Base-by-base conservation (phyloP, 2,329 filamentous ascomycete genomes). In the Fusarium torulosum region DNA sequence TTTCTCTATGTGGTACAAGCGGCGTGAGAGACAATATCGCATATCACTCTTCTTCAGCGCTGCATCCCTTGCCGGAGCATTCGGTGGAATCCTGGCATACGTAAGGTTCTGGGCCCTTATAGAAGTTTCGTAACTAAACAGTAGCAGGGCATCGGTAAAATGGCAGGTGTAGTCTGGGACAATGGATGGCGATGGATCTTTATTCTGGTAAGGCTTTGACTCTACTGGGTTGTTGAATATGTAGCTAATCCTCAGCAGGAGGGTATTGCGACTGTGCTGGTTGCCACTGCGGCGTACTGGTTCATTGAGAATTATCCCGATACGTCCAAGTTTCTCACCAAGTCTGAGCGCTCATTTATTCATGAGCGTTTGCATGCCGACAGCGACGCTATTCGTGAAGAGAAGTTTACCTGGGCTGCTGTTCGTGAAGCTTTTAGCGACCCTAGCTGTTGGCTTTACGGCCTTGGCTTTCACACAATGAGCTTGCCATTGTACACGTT, bases 391-490 rank as follows among this genome's bases (percentile, higher is more conserved):
- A 92, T 88, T 0, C 85, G 88, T 7, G 80, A 89, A 46, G 91
- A 95, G 67, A 74, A 79, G 1, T 94, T 94, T 72, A 85, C 79
- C 5, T 94, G 91, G 92, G 75, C 69, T 0, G 88, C 89, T 20
- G 91, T 94, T 0, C 57, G 77, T 23, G 81, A 86, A 19, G 91
- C 91, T 0, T 75, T 92, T 40, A 86, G 82, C 15, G 90, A 94
- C 69, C 85, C 86, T 2, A 92, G 90, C 73, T 89, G 89, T 72
- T 92, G 88, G 88, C 81, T 94, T 0, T 94, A 94, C 67, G 89
- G 90, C 0, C 75, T 92, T 0, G 86, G 84, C 0, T 93, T 92
- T 70, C 90, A 93, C 74, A 92, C 90, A 7, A 88, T 93, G 82
- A 90, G 87, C 57, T 76, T 94, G 14, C 85, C 85, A 0, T 77